A percentile compares a stretch with the other conserved stretches of the same genome.
phyloP scores from a whole-genome alignment of 768 basidiomycete species.

The Myochromella boudieri region DNA sequence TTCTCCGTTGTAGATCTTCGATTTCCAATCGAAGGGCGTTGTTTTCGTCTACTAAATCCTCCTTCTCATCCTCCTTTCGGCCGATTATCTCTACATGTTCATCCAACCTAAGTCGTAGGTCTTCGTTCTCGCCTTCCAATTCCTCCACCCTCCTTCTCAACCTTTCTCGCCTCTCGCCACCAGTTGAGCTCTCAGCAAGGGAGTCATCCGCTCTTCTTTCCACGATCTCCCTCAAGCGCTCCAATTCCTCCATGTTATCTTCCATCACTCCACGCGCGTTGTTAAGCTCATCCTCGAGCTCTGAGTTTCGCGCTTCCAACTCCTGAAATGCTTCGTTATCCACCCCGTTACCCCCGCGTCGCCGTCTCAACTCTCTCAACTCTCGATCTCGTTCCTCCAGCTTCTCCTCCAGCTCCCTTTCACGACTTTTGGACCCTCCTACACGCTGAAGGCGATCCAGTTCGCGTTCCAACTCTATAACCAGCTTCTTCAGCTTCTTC shows the following conservation, averaged over 20 bases:
- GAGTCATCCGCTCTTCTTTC: constrained; percentile 52
- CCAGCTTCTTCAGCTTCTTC: constrained; percentile 88
- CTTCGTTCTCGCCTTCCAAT: constrained; percentile 62
- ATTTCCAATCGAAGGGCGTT: constrained; percentile 64
- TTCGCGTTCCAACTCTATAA: constrained; percentile 81
- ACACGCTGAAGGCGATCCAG: constrained; percentile 66
- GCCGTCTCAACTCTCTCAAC: constrained; percentile 61
- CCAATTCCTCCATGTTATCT: constrained; percentile 85
- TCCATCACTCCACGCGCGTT: constrained; percentile 66
- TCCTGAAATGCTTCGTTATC: constrained; percentile 57
- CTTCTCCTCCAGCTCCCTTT: constrained; percentile 75
- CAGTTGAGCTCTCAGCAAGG: constrained; percentile 34
- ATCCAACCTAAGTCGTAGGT: constrained; percentile 55
- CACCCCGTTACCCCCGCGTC: constrained; percentile 37
- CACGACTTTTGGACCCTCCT: constrained; percentile 46
- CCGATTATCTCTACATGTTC: constrained; percentile 57
- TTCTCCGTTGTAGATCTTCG: constrained; percentile 61
- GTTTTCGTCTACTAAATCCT: constrained; percentile 65
- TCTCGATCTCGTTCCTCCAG: constrained; percentile 75
- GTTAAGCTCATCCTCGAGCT: constrained; percentile 74
- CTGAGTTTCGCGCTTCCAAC: constrained; percentile 58
- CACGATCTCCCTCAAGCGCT: constrained; percentile 66
- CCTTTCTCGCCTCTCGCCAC: constrained; percentile 39
- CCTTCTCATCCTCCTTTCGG: constrained; percentile 68
- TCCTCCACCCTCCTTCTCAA: constrained; percentile 53